These are phyloP conservation scores for Cladorrhinum sp. DNA, from an alignment of 2,329 filamentous ascomycete species.

Conservation along the genomic window DNA sequence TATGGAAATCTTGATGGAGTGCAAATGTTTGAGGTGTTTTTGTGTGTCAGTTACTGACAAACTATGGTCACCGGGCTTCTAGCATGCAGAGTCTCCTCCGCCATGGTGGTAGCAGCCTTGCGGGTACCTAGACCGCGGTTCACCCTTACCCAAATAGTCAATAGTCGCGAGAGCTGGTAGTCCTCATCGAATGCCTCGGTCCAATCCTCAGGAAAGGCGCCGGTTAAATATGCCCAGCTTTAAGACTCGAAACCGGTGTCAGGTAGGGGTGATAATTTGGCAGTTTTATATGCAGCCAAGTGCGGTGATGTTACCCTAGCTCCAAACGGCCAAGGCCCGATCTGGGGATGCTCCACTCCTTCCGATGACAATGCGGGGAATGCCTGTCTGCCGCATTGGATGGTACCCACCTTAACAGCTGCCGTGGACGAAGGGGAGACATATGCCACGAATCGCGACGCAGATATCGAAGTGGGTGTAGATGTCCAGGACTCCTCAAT, in stretches of 20 bases:
- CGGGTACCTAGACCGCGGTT: neutral
- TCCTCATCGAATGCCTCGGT: neutral
- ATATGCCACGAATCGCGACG: neutral
- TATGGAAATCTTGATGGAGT: neutral
- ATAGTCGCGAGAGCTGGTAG: neutral
- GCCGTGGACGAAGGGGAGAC: neutral
- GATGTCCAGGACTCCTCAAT: neutral
- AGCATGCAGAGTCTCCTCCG: neutral
- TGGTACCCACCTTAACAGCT: neutral
- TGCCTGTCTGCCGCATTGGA: neutral
- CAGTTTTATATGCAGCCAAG: neutral
- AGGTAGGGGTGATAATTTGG: neutral
- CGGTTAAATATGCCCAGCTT: neutral
- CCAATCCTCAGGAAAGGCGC: neutral
- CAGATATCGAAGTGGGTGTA: neutral
- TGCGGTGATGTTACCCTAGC: neutral
- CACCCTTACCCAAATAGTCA: constrained; percentile 1
- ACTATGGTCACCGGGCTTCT: neutral
- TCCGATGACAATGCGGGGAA: neutral
- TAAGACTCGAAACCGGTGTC: constrained; percentile 1
- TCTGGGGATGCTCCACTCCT: constrained; percentile 1
- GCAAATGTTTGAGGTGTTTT: neutral
- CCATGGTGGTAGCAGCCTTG: neutral
- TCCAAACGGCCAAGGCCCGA: neutral
- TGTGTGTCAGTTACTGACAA: neutral